Evolutionary conservation across 1,284 basidiomycete genomes (phyloP).

Genomic region (Fomitopsis schrenkii): DNA sequence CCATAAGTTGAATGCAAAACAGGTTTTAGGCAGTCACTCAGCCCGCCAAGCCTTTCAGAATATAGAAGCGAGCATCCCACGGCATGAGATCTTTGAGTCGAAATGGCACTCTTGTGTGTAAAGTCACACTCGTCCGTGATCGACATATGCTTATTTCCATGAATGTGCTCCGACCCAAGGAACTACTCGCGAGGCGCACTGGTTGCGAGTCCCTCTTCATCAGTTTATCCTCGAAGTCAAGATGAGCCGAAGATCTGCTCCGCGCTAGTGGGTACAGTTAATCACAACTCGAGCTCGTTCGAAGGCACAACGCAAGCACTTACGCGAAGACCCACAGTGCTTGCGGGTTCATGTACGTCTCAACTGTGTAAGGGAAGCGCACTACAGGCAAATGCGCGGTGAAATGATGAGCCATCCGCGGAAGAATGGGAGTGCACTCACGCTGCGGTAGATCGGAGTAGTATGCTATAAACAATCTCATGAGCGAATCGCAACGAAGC

Average conservation of each 20-base stretch:
- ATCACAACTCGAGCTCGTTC: not conserved
- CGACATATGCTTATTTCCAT: too few species aligned
- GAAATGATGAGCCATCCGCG: not conserved
- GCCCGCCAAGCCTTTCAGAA: too few species aligned
- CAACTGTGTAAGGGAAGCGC: conserved; percentile 55
- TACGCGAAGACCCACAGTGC: conserved; percentile 58
- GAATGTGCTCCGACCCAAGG: too few species aligned
- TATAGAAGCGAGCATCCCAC: too few species aligned
- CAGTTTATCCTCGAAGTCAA: not conserved
- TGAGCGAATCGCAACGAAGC: not conserved
- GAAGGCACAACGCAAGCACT: conserved; percentile 12
- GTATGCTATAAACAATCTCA: conserved; percentile 17
- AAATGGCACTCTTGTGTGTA: too few species aligned
- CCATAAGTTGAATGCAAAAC: too few species aligned
- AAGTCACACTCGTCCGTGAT: too few species aligned
- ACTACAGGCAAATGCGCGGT: conserved; percentile 27
- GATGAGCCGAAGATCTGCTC: not conserved
- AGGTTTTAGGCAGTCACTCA: too few species aligned
- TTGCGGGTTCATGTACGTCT: conserved; percentile 62
- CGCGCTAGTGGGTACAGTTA: not conserved
- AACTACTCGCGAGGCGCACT: too few species aligned
- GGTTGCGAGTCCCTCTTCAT: too few species aligned
- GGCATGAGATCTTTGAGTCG: too few species aligned
- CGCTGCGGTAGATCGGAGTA: conserved; percentile 31
- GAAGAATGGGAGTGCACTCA: conserved; percentile 12